Evolutionary conservation across 1,284 basidiomycete species (phyloP).

Genomic region (Ustilago curta): DNA sequence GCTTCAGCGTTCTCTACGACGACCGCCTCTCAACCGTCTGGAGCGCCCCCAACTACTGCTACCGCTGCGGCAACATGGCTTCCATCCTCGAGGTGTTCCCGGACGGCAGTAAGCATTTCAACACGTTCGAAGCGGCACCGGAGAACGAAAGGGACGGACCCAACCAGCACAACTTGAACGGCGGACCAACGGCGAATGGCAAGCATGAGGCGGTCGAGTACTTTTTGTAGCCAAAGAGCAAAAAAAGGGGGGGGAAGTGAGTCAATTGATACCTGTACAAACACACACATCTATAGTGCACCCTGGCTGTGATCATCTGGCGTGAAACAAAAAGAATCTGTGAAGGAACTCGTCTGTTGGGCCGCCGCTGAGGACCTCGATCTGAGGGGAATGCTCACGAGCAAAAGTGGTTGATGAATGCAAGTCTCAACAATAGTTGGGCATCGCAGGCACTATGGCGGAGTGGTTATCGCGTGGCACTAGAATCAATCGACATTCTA

Average conservation of each 20-base stretch:
- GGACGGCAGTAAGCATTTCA: slow-evolving; percentile 89
- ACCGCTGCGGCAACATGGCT: slow-evolving; percentile 96
- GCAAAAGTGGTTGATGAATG: too few species aligned
- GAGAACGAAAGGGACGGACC: slow-evolving; percentile 82
- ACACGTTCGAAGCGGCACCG: slow-evolving; percentile 97
- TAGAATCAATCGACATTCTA: slow-evolving; percentile 23
- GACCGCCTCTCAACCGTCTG: slow-evolving; percentile 96
- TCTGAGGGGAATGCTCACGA: too few species aligned
- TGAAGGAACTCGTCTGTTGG: too few species aligned
- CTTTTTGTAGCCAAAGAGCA: slow-evolving; percentile 48
- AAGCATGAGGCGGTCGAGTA: slow-evolving; percentile 62
- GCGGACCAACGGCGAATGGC: slow-evolving; percentile 30
- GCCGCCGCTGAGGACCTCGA: too few species aligned
- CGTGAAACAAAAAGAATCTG: too few species aligned
- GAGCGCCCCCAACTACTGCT: slow-evolving; percentile 99
- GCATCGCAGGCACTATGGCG: slow-evolving; percentile 28
- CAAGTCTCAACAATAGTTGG: too few species aligned
- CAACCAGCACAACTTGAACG: slow-evolving; percentile 51
- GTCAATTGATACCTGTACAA: not conserved
- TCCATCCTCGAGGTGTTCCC: slow-evolving; percentile 96
- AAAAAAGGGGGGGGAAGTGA: not conserved
- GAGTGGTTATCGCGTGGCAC: slow-evolving; percentile 48
- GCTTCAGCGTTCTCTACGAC: slow-evolving; percentile 93
- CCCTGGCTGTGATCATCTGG: too few species aligned
- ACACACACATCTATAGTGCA: too few species aligned